phyloP scores from a whole-genome alignment of 805 yeast genomes.

The Yarrowia sp. region DNA sequence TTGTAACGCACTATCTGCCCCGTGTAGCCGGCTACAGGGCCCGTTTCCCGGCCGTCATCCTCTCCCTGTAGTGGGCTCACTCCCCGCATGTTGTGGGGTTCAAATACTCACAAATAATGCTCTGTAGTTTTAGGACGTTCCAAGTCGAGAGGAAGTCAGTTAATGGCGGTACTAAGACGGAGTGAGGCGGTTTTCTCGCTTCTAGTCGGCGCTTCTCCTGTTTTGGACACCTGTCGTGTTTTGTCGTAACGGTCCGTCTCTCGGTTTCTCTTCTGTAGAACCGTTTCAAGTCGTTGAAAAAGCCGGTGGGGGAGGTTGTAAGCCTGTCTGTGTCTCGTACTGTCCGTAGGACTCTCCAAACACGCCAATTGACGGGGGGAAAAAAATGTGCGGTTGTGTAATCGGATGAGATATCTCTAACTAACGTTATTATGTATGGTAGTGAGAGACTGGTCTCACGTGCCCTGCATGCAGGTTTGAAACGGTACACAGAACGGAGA shows the following conservation, averaged over 20 bases:
- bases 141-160: no score
- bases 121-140: neutral
- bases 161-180: no score
- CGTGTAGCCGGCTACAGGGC: neutral
- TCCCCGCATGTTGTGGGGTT: no score
- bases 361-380: neutral
- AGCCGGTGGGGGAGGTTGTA: neutral
- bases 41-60: no score
- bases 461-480: neutral
- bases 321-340: neutral
- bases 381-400: neutral
- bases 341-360: no score
- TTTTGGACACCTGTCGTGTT: no score
- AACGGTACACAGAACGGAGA: neutral
- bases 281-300: neutral
- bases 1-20: neutral
- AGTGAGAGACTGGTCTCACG: slow-evolving; percentile 3
- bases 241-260: neutral
- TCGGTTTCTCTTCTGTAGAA: neutral
- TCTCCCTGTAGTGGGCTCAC: no score
- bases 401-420: neutral
- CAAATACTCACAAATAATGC: neutral
- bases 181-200: no score
- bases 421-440: slow-evolving; percentile 1
- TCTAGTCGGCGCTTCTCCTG: no score